Evolutionary conservation across 352 stramenopile species (phyloP), one percentile per base, ranked within the genome.

Genomic region (Phytophthora meadii): DNA sequence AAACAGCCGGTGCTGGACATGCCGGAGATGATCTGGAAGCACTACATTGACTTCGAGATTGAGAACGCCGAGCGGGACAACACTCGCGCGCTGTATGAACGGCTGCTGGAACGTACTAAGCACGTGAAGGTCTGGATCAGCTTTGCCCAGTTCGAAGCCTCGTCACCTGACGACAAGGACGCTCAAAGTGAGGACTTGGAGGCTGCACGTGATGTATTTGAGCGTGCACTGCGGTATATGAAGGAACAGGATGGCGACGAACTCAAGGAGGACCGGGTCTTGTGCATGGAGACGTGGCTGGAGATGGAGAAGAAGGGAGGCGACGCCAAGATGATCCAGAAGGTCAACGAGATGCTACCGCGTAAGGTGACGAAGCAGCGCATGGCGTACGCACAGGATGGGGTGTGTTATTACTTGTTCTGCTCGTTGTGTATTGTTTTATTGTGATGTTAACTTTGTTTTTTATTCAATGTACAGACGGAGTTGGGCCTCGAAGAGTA

Each of bases 11-110:
- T 96, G 44, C 80, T 99, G 17, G 98, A 99, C 70, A 99, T 99
- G 94, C 98, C 97, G 14, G 97, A 99, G 77, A 92, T 98, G 61
- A 88, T 99, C 48, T 99, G 98, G 98, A 99, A 99, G 70, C 87
- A 90, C 45, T 99, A 98, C 73, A 99, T 99, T 63, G 97, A 99
- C 76, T 99, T 99, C 78, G 97, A 99, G 84, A 98, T 99, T 25
- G 75, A 93, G 53, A 85, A 90, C 19, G 74, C 81, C 7, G 84
- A 96, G 46, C 58, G 69, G 2, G 89, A 97, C 24, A 91, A 96
- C 54, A 98, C 93, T 42, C 87, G 96, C 28, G 67, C 81, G 47
- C 70, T 99, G 17, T 99, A 98, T 72, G 89, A 99, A 74, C 85
- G 97, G 5, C 75, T 99, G 32, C 74, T 99, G 6, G 95, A 99